phyloP scores from a whole-genome alignment of 2,329 filamentous ascomycete species.

The Hypomyces rosellus region DNA sequence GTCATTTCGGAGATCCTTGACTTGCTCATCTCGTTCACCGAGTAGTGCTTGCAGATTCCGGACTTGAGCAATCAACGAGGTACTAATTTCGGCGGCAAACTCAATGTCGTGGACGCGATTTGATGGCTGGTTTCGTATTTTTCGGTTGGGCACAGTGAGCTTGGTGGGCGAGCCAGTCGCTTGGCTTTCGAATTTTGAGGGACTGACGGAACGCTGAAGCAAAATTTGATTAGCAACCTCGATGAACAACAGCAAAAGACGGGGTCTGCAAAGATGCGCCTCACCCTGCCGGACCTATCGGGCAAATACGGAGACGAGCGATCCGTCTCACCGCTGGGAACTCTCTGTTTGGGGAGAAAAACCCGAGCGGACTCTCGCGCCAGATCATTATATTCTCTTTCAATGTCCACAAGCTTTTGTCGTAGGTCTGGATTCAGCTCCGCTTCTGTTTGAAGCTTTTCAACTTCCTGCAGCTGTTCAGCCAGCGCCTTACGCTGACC shows the following conservation, averaged over 20 bases:
- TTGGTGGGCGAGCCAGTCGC: conserved; percentile 85
- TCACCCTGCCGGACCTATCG: conserved; percentile 46
- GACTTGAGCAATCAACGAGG: conserved; percentile 87
- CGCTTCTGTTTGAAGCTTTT: conserved; percentile 66
- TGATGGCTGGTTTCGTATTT: conserved; percentile 81
- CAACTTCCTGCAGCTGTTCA: conserved; percentile 77
- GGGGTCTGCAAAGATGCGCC: conserved; percentile 16
- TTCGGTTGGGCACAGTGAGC: conserved; percentile 77
- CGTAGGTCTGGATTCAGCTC: conserved; percentile 80
- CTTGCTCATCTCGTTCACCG: conserved; percentile 78
- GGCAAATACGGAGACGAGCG: conserved; percentile 48
- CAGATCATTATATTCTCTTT: conserved; percentile 92
- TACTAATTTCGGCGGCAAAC: conserved; percentile 97
- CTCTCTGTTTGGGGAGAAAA: conserved; percentile 77
- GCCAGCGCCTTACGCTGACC: conserved; percentile 79
- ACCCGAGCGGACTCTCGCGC: conserved; percentile 83
- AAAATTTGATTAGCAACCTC: background rate
- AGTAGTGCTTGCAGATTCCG: conserved; percentile 81
- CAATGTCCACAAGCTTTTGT: conserved; percentile 75
- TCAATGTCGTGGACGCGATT: conserved; percentile 93
- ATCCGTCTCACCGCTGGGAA: conserved; percentile 60
- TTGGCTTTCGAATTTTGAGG: conserved; percentile 76
- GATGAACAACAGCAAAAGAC: background rate
- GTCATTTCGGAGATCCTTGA: conserved; percentile 68
- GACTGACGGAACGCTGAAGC: conserved; percentile 59